Base-by-base conservation (phyloP, 306 rosid genomes). In the Cicer cuneatum region DNA sequence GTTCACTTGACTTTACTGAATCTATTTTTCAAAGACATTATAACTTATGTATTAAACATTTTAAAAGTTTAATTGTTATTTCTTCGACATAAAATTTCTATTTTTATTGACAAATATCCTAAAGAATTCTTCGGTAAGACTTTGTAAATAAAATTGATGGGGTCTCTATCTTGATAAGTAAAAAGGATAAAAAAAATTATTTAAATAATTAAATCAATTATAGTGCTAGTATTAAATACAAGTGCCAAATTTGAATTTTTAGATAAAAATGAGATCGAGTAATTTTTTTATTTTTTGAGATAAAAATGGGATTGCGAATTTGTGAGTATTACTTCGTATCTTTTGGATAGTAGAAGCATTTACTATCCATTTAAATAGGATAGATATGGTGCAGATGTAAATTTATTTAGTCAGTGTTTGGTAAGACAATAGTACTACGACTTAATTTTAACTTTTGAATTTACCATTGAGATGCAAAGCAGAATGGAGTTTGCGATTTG, bases 271-370 rank as follows among this genome's bases (percentile, higher is more conserved):
- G 35, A 29, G 5, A 29, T 29, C 5, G 35, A 29, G 35, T 29
- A 0, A 29, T 29, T 29, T 29, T 29, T 0, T 3, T 29, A 5
- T 29, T 29, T 41, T 69, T 62, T 8, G 29, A 51, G 38, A 51
- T 47, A 60, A 74, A 58, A 59, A 61, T 48, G 38, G 37, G 67
- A 47, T n/a, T 15, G 47, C 40, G 69, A 11, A 7, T 21, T n/a
- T 15, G 47, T 48, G 69, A 11, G 9, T 21, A 7, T 14, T 42
- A 59, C 9, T 68, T 60, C 29, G 72, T 80, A 74, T 68, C 69
- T 69, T 67, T 29, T 59, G 77, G 77, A 53, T 61, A 67, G 52
- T 40, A 66, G 46, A 11, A 59, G 65, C 65, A 59, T 58, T 10
- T 40, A 45, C 61, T 51, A 61, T 62, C 24, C 21, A 80, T 18